Evolutionary conservation across 2,329 filamentous ascomycete genomes (phyloP), one percentile per base, ranked within the genome.

Genomic region (Trichoderma lentiforme): DNA sequence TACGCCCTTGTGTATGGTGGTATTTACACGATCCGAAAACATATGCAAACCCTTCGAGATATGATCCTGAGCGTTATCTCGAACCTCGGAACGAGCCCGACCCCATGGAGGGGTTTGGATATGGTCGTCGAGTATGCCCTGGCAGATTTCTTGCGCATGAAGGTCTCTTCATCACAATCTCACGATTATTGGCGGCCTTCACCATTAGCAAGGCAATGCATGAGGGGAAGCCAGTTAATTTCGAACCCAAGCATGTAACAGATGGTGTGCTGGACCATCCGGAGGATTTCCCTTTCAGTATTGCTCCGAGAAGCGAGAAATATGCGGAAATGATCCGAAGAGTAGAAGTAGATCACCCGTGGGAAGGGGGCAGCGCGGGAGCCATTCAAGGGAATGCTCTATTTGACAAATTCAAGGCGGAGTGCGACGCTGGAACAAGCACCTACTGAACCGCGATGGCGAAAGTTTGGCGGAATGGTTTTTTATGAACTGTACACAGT

Each of bases 1-100:
- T 65, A 21, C n/a, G 30, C 9, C 15, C 24, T 39, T 39, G 24
- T 3, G 0, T 47, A 2, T 69, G 71, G 71, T 70, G 66, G 66
- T 21, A 36, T 8, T 26, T 32, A 0, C 30, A 72, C 18, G 58
- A 72, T 26, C 66, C 71, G 0, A n/a, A 70, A 32, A 56, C 51
- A n/a, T 61, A 93, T 78, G 84, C 87, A 0, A 71, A 80, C 12
- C 80, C 79, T 1, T 63, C 69, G 2, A 18, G n/a, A 3, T 81
- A 79, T 36, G 60, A 79, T 26, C 79, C 78, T 2, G 76, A 76
- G 6, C 75, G 79, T 1, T 80, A 74, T 61, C 73, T 82, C 1
- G 32, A 39, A 3, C 74, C 76, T 1, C 70, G 74, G 7, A 74
- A 76, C 8, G 75, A 75, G 32, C 77, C 77, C 0, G 34, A 68